Evolutionary conservation across 2,329 filamentous ascomycete species (phyloP).

Genomic region (Coniochaeta ligniaria): DNA sequence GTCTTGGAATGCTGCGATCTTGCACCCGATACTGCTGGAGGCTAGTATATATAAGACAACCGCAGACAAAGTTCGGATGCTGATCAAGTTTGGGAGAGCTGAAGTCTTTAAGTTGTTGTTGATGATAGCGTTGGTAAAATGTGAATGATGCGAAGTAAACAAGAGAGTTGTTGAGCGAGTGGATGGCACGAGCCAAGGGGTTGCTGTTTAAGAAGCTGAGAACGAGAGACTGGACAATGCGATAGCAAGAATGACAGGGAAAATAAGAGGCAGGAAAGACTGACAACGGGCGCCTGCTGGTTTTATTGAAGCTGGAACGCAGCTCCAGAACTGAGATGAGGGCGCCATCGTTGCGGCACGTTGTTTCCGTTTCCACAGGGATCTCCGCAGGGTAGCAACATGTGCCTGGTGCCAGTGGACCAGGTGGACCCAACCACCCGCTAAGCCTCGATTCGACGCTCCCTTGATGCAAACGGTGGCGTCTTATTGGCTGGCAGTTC

Average conservation of each 20-base stretch:
- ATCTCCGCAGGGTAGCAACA: background rate
- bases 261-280: constrained; percentile 1
- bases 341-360: background rate
- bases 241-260: background rate
- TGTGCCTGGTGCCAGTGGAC: background rate
- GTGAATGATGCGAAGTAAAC: background rate
- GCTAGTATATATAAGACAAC: background rate
- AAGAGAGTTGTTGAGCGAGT: background rate
- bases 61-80: background rate
- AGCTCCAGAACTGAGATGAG: background rate
- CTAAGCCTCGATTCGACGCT: background rate
- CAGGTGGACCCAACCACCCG: background rate
- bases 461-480: background rate
- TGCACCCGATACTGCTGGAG: background rate
- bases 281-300: background rate
- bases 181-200: background rate
- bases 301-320: background rate
- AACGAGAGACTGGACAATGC: background rate
- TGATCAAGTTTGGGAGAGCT: background rate
- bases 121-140: background rate
- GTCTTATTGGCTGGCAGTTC: background rate
- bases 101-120: background rate
- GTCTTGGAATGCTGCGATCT: background rate
- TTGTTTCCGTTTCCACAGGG: constrained; percentile 2
- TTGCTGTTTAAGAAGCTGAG: background rate